A percentile compares a stretch with the other conserved stretches of the same genome.
These are phyloP conservation scores for Scalesia atractyloides DNA, from an alignment of 129 eudicot genomes.

Conservation along the genomic window DNA sequence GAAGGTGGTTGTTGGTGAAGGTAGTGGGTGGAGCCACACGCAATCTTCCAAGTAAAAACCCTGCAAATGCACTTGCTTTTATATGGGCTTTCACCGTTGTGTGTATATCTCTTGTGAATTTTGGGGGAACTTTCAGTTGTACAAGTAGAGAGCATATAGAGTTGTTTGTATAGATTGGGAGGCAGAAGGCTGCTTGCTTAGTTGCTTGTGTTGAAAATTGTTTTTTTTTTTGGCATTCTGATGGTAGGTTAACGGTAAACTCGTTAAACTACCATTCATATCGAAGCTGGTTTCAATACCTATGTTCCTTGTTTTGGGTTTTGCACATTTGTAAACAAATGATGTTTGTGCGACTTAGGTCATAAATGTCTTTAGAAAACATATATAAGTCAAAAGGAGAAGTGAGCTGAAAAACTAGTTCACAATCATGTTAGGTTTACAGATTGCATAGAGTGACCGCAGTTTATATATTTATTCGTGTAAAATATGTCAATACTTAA, in stretches of 20 bases:
- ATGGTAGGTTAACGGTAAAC: not conserved
- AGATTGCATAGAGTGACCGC: no score
- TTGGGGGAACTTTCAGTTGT: conserved; percentile 3
- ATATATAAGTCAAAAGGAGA: no score
- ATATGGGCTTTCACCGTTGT: conserved; percentile 15
- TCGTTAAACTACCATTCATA: no score
- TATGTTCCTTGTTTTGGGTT: no score
- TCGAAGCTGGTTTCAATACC: no score
- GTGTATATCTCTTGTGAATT: conserved; percentile 25
- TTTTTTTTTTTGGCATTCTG: conserved; percentile 17
- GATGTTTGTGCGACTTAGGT: no score
- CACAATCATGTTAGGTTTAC: no score
- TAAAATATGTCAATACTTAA: no score
- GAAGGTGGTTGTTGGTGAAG: conserved; percentile 48
- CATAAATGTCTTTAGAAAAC: no score
- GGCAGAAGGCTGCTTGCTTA: not conserved
- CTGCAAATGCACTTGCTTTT: conserved; percentile 1
- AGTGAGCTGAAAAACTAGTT: no score
- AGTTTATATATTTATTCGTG: no score
- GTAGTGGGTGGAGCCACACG: conserved; percentile 30
- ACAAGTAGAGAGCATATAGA: conserved; percentile 20
- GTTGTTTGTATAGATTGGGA: conserved; percentile 16
- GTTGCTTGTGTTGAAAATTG: conserved; percentile 17
- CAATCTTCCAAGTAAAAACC: conserved; percentile 19
- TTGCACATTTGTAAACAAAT: no score